A percentile compares a stretch with the other conserved stretches of the same genome.
Conservation (phyloP, 345 rosid genomes). For the Euphorbia lathyris region DNA sequence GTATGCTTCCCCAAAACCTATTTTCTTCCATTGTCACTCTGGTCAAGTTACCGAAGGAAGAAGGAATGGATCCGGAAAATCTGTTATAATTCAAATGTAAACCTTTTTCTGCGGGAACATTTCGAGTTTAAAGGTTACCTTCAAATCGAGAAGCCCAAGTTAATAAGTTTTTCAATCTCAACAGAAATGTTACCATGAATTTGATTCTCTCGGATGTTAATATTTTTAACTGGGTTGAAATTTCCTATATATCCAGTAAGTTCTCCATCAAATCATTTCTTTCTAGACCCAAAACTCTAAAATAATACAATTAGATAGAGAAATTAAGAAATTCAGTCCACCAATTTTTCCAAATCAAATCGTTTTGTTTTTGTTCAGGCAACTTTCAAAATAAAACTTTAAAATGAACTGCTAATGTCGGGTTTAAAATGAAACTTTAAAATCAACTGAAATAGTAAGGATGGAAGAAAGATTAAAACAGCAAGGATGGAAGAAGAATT, state of each 20-base stretch:
- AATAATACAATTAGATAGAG: constrained; percentile 24
- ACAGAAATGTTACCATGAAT: constrained; percentile 19
- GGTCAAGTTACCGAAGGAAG: constrained; percentile 20
- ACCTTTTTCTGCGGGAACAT: constrained; percentile 18
- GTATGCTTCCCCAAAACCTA: constrained; percentile 28
- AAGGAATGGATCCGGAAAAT: constrained; percentile 18
- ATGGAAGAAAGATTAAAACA: no score
- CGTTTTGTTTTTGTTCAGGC: no score
- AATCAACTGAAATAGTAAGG: no score
- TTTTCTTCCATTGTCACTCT: constrained; percentile 23
- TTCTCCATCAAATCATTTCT: constrained; percentile 25
- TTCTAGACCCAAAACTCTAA: constrained; percentile 18
- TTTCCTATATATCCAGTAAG: constrained; percentile 22
- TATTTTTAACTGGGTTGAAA: constrained; percentile 4
- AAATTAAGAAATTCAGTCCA: constrained; percentile 24
- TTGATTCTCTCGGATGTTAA: constrained; percentile 12
- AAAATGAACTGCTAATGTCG: no score
- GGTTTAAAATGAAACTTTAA: no score
- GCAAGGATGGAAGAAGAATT: no score
- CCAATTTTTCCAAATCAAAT: constrained; percentile 15
- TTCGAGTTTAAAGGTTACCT: constrained; percentile 20
- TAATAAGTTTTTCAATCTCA: constrained; percentile 14
- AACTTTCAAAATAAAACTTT: no score
- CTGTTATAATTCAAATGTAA: constrained; percentile 2
- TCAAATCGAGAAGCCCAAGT: constrained; percentile 13